phyloP scores from a whole-genome alignment of 164 flowering plant genomes.

The Annona squamosa region DNA sequence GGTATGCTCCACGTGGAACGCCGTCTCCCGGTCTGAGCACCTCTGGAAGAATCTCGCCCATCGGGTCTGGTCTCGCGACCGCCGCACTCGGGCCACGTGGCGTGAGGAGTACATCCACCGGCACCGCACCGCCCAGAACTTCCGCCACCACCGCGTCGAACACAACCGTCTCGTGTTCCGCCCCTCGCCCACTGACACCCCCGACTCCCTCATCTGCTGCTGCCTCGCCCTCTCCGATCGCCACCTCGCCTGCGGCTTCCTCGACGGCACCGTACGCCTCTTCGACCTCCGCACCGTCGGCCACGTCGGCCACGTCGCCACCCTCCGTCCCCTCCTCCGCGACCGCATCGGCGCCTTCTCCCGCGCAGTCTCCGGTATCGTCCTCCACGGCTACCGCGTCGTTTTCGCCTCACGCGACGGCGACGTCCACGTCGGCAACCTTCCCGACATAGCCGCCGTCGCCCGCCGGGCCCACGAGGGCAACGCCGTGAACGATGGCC shows the following conservation, averaged over 20 bases:
- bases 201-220: slow-evolving; percentile 45
- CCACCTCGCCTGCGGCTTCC: slow-evolving; percentile 70
- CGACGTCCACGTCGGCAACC: slow-evolving; percentile 45
- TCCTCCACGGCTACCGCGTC: slow-evolving; percentile 29
- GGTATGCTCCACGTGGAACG: slow-evolving; percentile 90
- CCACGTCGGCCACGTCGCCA: slow-evolving; percentile 35
- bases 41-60: slow-evolving; percentile 64
- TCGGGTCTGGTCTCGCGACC: slow-evolving; percentile 46
- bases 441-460: slow-evolving; percentile 1
- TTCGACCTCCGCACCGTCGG: slow-evolving; percentile 43
- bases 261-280: slow-evolving; percentile 68
- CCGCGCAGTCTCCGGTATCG: slow-evolving; percentile 62
- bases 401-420: slow-evolving; percentile 77
- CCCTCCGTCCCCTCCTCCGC: slow-evolving; percentile 43
- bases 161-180: slow-evolving; percentile 40
- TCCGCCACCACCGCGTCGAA: slow-evolving; percentile 26
- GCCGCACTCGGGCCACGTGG: slow-evolving; percentile 51
- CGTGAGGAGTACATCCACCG: slow-evolving; percentile 53
- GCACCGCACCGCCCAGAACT: slow-evolving; percentile 57
- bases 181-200: slow-evolving; percentile 19
- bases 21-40: slow-evolving; percentile 60
- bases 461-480: slow-evolving; percentile 48
- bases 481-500: slow-evolving; percentile 50
- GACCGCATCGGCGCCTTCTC: slow-evolving; percentile 60
- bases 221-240: slow-evolving; percentile 57